A percentile compares a stretch with the other conserved stretches of the same genome.
Evolutionary conservation across 176 grass and related monocot genomes (phyloP).

Genomic region (Echinochloa phyllopogon): DNA sequence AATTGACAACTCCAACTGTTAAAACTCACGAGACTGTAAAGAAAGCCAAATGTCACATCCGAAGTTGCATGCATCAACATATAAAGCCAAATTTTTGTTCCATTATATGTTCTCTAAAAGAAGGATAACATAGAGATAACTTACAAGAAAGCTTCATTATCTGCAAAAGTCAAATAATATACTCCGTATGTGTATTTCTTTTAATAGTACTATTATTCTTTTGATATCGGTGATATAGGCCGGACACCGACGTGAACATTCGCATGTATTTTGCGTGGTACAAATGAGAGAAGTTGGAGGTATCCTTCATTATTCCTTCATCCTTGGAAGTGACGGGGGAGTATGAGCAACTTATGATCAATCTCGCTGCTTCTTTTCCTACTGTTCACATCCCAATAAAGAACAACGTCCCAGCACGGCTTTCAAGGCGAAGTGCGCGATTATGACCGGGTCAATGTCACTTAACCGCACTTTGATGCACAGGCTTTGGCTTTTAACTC

Average conservation of each 20-base stretch:
- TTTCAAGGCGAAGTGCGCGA: slow-evolving; percentile 56
- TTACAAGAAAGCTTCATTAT: background rate
- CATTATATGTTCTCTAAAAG: no score
- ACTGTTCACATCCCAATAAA: slow-evolving; percentile 48
- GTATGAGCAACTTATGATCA: slow-evolving; percentile 23
- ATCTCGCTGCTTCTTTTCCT: slow-evolving; percentile 18
- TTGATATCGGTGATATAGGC: background rate
- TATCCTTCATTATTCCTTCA: background rate
- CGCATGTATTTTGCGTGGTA: background rate
- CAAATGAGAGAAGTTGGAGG: background rate
- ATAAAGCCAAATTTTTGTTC: no score
- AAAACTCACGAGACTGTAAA: background rate
- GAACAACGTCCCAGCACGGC: slow-evolving; percentile 47
- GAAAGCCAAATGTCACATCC: background rate
- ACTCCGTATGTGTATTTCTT: no score
- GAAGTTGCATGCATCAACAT: no score
- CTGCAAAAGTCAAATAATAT: background rate
- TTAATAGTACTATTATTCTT: background rate
- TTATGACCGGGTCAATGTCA: slow-evolving; percentile 61
- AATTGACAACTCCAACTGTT: background rate
- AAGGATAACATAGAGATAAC: no score
- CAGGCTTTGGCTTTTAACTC: slow-evolving; percentile 49
- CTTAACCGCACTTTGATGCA: slow-evolving; percentile 52
- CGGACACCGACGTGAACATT: background rate
- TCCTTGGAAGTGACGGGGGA: slow-evolving; percentile 19